phyloP scores from a whole-genome alignment of 129 eudicot species.

The Flaveria bidentis region DNA sequence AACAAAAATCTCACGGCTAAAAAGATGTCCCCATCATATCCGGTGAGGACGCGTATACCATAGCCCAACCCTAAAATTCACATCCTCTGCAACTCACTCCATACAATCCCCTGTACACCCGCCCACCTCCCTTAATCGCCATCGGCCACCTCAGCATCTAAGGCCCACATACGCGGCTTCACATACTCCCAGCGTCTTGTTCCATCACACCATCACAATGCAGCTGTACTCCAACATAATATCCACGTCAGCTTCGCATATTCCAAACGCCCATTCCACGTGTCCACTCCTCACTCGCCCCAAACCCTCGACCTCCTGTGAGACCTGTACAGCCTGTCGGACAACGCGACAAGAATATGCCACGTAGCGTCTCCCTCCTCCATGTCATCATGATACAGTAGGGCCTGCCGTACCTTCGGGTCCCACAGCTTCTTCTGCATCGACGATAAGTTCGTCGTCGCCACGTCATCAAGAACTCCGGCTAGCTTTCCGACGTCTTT shows the following conservation, averaged over 20 bases:
- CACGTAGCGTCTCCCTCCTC: slow-evolving; percentile 78
- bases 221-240: slow-evolving; percentile 27
- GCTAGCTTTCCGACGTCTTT: slow-evolving; percentile 61
- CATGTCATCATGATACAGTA: slow-evolving; percentile 49
- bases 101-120: not conserved
- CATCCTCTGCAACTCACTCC: not conserved
- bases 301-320: slow-evolving; percentile 33
- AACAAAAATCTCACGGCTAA: not conserved
- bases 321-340: slow-evolving; percentile 43
- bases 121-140: slow-evolving; percentile 25
- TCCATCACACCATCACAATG: slow-evolving; percentile 4
- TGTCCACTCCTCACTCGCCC: slow-evolving; percentile 27
- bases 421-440: slow-evolving; percentile 70
- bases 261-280: slow-evolving; percentile 17
- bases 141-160: slow-evolving; percentile 12
- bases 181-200: not conserved
- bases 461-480: slow-evolving; percentile 67
- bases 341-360: slow-evolving; percentile 52
- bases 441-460: slow-evolving; percentile 48
- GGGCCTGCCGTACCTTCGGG: slow-evolving; percentile 45
- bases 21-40: not conserved
- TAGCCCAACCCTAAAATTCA: not conserved
- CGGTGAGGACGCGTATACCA: not conserved
- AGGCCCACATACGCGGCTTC: not conserved
- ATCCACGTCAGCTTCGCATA: slow-evolving; percentile 3